These are phyloP conservation scores for Colletotrichum liriopes DNA, from an alignment of 2,329 filamentous ascomycete genomes.

Conservation along the genomic window DNA sequence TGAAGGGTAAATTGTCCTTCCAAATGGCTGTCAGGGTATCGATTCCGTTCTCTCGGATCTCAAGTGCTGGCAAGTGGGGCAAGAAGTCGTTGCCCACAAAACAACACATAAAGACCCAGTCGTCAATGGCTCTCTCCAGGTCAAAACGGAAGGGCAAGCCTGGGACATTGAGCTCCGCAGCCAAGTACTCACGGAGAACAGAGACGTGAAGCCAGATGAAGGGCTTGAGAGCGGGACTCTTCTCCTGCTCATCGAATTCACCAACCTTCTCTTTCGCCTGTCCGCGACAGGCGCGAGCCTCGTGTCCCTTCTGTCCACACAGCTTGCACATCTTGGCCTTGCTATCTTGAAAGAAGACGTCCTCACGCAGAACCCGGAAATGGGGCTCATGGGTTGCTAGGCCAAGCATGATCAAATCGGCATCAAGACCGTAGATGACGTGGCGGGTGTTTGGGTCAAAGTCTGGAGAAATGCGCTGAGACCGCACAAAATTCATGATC, in stretches of 20 bases:
- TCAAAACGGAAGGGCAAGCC: constrained; percentile 91
- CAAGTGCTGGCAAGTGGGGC: constrained; percentile 95
- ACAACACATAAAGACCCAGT: constrained; percentile 99
- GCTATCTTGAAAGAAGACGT: constrained; percentile 93
- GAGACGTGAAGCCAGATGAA: constrained; percentile 99
- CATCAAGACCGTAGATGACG: constrained; percentile 98
- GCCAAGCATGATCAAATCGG: constrained; percentile 98
- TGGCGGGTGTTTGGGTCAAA: constrained; percentile 98
- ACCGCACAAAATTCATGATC: constrained; percentile 98
- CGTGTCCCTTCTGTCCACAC: constrained; percentile 94
- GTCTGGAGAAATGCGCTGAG: constrained; percentile 89
- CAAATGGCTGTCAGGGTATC: constrained; percentile 97
- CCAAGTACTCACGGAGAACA: constrained; percentile 92
- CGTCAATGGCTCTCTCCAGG: constrained; percentile 92
- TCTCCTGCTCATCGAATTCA: constrained; percentile 87
- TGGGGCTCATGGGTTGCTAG: constrained; percentile 97
- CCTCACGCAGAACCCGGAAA: constrained; percentile 95
- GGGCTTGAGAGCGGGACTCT: constrained; percentile 81
- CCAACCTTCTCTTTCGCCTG: constrained; percentile 83
- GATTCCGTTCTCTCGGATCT: constrained; percentile 97
- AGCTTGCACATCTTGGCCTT: constrained; percentile 87
- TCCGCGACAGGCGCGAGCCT: constrained; percentile 87
- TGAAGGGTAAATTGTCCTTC: constrained; percentile 90
- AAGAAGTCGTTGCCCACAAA: constrained; percentile 99
- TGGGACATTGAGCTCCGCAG: constrained; percentile 88